Base-by-base conservation (phyloP, 2,329 filamentous ascomycete genomes). In the Fusarium sp. region DNA sequence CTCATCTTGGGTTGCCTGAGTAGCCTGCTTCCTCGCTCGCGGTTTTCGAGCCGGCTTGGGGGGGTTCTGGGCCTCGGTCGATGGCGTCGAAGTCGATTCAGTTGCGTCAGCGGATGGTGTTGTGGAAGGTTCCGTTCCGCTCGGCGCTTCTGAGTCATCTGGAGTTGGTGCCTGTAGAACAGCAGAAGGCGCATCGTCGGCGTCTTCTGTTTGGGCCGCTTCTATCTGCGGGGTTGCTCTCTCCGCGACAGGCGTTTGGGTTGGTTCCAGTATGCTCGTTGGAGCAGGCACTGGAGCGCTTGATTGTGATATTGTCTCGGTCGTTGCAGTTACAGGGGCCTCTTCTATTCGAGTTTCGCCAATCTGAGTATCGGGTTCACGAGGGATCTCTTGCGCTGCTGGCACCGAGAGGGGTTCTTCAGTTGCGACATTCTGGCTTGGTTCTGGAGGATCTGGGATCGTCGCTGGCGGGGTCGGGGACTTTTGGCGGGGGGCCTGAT, bases 381-480 rank as follows among this genome's bases (percentile, higher is more conserved):
- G 58, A 9, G 49, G 49, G 1, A 16, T 33, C 46, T 56, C 56
- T 33, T 55, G 59, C n/a, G 11, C 11, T 31, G 44, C 13, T 27
- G 54, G 51, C n/a, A 54, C 56, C 27, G 50, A 46, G 13, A 61
- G 23, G 14, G 36, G 10, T 53, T 56, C 18, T 23, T 64, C 40
- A 55, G 31, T 61, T 29, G 34, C 9, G 20, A 40, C 33, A 58
- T 40, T 51, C 25, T 59, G 50, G 23, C 72, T 61, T 50, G 60
- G 42, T 40, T 69, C 63, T 53, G 65, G 18, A 49, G 65, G 57
- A 34, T 72, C 67, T 65, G 62, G 63, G 31, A 64, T 62, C 33
- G 64, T 64, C 38, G 67, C 58, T 73, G 67, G 73, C 56, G 71
- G 73, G 72, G 73, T 72, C 62, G 65, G 40, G 53, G 69, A 64